phyloP scores from a whole-genome alignment of 1,284 basidiomycete genomes.

The Irpex sp. region DNA sequence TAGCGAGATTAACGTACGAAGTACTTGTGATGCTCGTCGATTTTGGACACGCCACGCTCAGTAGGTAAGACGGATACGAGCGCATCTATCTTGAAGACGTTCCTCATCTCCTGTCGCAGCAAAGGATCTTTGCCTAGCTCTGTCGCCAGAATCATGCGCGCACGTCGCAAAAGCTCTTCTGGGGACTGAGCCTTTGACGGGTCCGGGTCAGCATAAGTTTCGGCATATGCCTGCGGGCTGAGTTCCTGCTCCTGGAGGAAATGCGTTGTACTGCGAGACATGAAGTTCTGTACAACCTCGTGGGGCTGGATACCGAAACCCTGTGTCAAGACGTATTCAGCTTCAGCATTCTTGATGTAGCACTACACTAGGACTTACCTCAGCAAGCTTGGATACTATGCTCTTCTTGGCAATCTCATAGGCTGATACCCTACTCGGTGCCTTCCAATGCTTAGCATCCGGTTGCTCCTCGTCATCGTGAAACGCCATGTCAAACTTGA shows the following conservation, averaged over 20 bases:
- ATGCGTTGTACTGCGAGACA: constrained; percentile 53
- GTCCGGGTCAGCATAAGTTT: constrained; percentile 73
- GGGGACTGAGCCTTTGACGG: constrained; percentile 49
- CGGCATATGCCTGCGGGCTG: constrained; percentile 69
- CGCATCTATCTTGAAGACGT: constrained; percentile 75
- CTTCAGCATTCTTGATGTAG: not conserved
- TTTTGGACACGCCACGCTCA: constrained; percentile 87
- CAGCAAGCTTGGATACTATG: constrained; percentile 70
- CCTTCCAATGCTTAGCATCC: constrained; percentile 69
- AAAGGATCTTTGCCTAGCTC: constrained; percentile 94
- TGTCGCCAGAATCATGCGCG: constrained; percentile 83
- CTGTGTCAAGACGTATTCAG: constrained; percentile 31
- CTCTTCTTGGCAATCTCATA: constrained; percentile 87
- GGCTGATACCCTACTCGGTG: constrained; percentile 80
- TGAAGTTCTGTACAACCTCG: constrained; percentile 80
- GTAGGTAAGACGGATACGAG: constrained; percentile 86
- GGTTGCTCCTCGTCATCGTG: constrained; percentile 61
- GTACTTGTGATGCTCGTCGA: constrained; percentile 87
- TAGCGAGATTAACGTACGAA: constrained; percentile 59
- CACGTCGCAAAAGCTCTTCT: constrained; percentile 67
- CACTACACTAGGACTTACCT: constrained; percentile 41
- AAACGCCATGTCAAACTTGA: constrained; percentile 65
- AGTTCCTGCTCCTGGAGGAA: constrained; percentile 80
- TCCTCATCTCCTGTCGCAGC: constrained; percentile 78
- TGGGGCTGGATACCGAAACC: constrained; percentile 78